Conservation (phyloP, 352 stramenopile species). For the Globisporangium cylindrosporum region DNA sequence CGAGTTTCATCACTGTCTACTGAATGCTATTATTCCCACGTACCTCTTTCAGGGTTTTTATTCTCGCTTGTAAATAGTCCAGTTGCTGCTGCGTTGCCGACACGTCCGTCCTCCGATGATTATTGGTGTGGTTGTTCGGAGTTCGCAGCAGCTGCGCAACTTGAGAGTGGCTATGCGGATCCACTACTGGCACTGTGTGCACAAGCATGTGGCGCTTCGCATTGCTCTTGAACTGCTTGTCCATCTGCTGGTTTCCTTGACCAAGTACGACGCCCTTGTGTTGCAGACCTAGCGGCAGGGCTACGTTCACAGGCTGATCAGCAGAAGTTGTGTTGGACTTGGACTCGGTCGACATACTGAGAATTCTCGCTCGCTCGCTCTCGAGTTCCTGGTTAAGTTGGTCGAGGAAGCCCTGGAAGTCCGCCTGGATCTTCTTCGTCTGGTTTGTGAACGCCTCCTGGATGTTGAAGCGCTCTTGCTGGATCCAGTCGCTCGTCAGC, state of each 20-base stretch:
- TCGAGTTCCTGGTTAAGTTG: conserved; percentile 40
- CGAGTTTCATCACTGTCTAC: too few relatives aligned
- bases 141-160: background rate
- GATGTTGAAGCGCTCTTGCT: conserved; percentile 68
- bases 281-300: background rate
- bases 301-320: background rate
- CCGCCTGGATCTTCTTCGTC: conserved; percentile 45
- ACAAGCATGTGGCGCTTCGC: conserved; percentile 33
- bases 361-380: conserved; percentile 31
- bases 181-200: conserved; percentile 27
- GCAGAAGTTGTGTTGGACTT: background rate
- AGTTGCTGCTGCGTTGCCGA: conserved; percentile 25
- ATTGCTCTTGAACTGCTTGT: conserved; percentile 34
- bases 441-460: conserved; percentile 68
- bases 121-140: conserved; percentile 12
- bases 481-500: conserved; percentile 44
- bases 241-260: conserved; percentile 7
- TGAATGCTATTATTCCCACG: background rate
- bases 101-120: conserved; percentile 13
- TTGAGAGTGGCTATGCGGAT: background rate
- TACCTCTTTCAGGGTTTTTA: conserved; percentile 30
- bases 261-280: background rate
- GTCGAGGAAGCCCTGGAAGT: conserved; percentile 41
- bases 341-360: conserved; percentile 5
- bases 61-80: conserved; percentile 23